Percentiles rank a stretch among this genome's conserved stretches.
Evolutionary conservation across 148 eudicot genomes (phyloP).

Genomic region (Silene latifolia): DNA sequence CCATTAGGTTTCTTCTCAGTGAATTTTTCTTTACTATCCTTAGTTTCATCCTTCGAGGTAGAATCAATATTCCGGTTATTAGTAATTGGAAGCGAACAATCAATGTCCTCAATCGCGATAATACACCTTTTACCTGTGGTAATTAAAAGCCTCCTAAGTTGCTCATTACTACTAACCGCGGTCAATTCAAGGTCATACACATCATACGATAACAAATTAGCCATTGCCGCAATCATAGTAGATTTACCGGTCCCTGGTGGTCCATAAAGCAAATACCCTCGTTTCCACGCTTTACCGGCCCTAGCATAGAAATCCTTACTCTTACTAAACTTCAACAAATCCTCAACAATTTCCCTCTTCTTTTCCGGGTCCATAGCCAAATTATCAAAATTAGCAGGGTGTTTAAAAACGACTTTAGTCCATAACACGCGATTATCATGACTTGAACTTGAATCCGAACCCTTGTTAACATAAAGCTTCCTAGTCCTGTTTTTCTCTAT

Average conservation of each 20-base stretch:
- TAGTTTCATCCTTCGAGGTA: neutral
- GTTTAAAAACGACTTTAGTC: conserved; percentile 10
- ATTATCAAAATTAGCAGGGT: conserved; percentile 18
- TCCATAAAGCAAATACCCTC: conserved; percentile 19
- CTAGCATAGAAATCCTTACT: conserved; percentile 12
- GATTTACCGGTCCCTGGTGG: conserved; percentile 28
- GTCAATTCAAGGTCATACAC: conserved; percentile 18
- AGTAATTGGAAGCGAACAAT: conserved; percentile 6
- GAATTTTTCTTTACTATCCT: neutral
- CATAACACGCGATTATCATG: neutral
- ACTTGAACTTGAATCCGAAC: neutral
- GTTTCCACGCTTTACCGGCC: conserved; percentile 18
- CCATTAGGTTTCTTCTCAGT: neutral
- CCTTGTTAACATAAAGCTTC: neutral
- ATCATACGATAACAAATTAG: conserved; percentile 17
- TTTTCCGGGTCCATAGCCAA: conserved; percentile 15
- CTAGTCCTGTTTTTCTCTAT: conserved; percentile 1
- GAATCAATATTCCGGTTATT: neutral
- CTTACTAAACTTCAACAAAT: conserved; percentile 15
- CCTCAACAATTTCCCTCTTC: conserved; percentile 20
- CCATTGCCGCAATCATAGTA: conserved; percentile 22
- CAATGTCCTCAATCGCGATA: conserved; percentile 20
- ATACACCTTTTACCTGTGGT: neutral
- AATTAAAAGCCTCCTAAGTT: conserved; percentile 12
- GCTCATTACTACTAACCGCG: neutral